Conservation (phyloP, 768 basidiomycete genomes). For the Tulasnella sp. region DNA sequence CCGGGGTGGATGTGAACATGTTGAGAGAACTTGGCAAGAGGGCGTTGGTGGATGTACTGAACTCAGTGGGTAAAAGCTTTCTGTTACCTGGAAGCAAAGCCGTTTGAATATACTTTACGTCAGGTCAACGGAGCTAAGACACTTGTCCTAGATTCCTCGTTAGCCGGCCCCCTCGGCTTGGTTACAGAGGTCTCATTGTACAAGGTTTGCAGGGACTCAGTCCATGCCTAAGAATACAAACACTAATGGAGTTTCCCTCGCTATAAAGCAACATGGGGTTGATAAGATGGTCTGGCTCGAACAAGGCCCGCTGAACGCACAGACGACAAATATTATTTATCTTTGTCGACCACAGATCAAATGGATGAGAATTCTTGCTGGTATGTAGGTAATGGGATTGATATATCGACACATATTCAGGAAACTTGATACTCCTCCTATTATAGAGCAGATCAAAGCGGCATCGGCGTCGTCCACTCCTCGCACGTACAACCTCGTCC, state of each 20-base stretch:
- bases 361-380: constrained; percentile 81
- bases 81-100: not conserved
- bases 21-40: constrained; percentile 73
- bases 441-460: constrained; percentile 79
- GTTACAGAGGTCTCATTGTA: constrained; percentile 89
- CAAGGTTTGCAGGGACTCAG: constrained; percentile 71
- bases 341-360: constrained; percentile 81
- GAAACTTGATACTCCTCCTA: not conserved
- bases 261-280: constrained; percentile 82
- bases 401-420: constrained; percentile 22
- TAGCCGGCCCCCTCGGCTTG: constrained; percentile 86
- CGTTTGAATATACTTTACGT: constrained; percentile 7
- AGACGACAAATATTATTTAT: constrained; percentile 85
- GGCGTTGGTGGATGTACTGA: constrained; percentile 73
- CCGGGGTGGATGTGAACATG: constrained; percentile 12
- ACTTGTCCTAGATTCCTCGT: constrained; percentile 76
- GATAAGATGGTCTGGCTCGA: constrained; percentile 99
- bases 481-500: constrained; percentile 73
- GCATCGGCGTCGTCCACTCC: constrained; percentile 48
- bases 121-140: constrained; percentile 93
- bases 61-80: constrained; percentile 43
- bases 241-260: not conserved
- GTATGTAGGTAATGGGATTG: constrained; percentile 53
- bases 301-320: constrained; percentile 67
- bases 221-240: not conserved